Base-by-base conservation (phyloP, 2,329 filamentous ascomycete species). In the Colletotrichum sp. region DNA sequence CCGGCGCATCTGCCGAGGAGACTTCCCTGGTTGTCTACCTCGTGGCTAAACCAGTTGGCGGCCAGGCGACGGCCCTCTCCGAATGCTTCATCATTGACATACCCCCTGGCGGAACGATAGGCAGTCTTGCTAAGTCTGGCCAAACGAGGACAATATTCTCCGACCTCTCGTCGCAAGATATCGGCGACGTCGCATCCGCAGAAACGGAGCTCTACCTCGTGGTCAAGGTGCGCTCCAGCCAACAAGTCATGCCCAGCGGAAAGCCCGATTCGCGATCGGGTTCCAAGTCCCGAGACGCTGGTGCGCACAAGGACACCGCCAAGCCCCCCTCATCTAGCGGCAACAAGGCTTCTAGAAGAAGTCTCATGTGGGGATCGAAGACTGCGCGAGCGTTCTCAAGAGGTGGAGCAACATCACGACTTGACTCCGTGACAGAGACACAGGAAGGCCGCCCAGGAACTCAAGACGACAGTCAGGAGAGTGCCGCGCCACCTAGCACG, bases 131-230 rank as follows among this genome's bases (percentile, higher is more conserved):
- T 12, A 90, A 92, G 68, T 91, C 91, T 77, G 90, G 91, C 27
- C 93, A 93, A 81, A 91, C 96, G 82, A 95, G 94, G 81, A 97
- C 96, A 0, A 88, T 99, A 3, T 98, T 98, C 79, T 93, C 95
- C 4, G 96, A 98, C 80, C 87, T 99, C 22, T 95, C 93, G 52
- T 91, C 94, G 1, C 90, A 93, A 65, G 96, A 98, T 80, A 89
- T 93, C 74, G 92, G 92, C 28, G 91, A 93, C 65, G 83, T 87
- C 1, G 86, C 89, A 1, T 88, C 93, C 4, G 89, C 91, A 10
- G 94, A 94, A 64, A 91, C 91, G 5, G 94, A 95, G 67, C 86
- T 98, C 25, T 98, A 94, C 82, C 89, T 99, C 2, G 93, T 98
- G 5, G 94, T 97, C 78, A 95, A 94, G 80, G 91, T 98, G 9